These are phyloP conservation scores for Spergularia marina DNA, from an alignment of 148 eudicot species.

Conservation along the genomic window DNA sequence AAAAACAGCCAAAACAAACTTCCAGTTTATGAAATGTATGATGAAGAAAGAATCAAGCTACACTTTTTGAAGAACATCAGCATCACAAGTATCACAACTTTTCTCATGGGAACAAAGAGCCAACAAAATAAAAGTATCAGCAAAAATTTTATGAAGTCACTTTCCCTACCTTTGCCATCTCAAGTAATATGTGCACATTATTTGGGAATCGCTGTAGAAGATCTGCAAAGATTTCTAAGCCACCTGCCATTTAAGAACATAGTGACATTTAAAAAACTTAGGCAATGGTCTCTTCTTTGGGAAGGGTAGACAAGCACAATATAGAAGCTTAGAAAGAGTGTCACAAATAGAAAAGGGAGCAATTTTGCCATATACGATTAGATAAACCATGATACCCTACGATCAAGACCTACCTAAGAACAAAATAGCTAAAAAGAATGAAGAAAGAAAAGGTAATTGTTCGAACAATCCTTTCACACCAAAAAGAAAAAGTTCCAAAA, in stretches of 20 bases:
- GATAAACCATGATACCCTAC: neutral
- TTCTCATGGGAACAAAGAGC: neutral
- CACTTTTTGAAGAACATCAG: neutral
- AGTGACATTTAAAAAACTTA: neutral
- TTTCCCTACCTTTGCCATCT: slow-evolving; percentile 78
- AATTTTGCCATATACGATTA: neutral
- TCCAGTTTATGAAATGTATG: slow-evolving; percentile 3
- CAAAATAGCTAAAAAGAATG: neutral
- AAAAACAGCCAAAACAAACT: slow-evolving; percentile 4
- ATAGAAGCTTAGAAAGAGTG: neutral
- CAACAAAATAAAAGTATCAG: too few species aligned
- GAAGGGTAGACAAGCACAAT: neutral
- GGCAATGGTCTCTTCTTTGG: neutral
- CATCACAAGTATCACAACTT: neutral
- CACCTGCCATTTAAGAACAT: slow-evolving; percentile 50
- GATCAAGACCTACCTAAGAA: slow-evolving; percentile 3
- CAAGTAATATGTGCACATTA: slow-evolving; percentile 79
- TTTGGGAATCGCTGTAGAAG: slow-evolving; percentile 87
- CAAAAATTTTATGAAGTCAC: neutral
- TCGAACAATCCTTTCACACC: too few species aligned
- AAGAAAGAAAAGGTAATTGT: too few species aligned
- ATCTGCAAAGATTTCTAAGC: slow-evolving; percentile 73
- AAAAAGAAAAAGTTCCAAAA: too few species aligned
- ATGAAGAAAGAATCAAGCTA: neutral
- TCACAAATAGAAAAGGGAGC: neutral